Evolutionary conservation across 2,329 filamentous ascomycete species (phyloP).

Genomic region (Xylariaceae sp.): DNA sequence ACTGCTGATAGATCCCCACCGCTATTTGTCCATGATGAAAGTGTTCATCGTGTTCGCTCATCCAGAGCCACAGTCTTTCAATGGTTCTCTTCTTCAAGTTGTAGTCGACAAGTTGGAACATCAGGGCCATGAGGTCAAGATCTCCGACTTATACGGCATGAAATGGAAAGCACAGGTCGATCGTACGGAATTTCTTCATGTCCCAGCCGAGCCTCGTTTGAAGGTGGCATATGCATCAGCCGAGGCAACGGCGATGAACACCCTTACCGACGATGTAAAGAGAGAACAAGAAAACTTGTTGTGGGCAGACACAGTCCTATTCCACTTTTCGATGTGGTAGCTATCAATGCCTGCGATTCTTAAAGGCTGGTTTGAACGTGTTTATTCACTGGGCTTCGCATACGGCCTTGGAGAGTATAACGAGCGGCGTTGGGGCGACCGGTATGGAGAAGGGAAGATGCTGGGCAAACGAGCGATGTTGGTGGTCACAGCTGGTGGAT

Average conservation of each 20-base stretch:
- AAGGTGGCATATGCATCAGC: slow-evolving; percentile 4
- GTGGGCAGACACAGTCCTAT: slow-evolving; percentile 4
- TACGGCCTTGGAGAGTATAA: slow-evolving; percentile 4
- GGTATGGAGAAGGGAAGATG: slow-evolving; percentile 5
- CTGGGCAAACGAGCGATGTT: slow-evolving; percentile 5
- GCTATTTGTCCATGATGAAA: slow-evolving; percentile 2
- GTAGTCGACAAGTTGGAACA: background rate
- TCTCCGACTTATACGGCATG: slow-evolving; percentile 8
- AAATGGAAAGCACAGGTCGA: slow-evolving; percentile 6
- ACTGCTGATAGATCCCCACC: no score
- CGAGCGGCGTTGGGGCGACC: background rate
- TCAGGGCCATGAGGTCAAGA: slow-evolving; percentile 3
- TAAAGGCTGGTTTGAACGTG: slow-evolving; percentile 6
- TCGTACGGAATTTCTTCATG: slow-evolving; percentile 3
- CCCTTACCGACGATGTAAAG: slow-evolving; percentile 6
- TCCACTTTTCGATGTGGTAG: slow-evolving; percentile 6
- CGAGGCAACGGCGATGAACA: background rate
- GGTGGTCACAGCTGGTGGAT: background rate
- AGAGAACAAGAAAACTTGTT: slow-evolving; percentile 6
- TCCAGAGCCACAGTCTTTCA: slow-evolving; percentile 7
- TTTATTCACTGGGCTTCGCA: slow-evolving; percentile 3
- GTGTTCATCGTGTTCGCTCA: slow-evolving; percentile 8
- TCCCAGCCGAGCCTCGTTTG: slow-evolving; percentile 1
- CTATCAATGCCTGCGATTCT: slow-evolving; percentile 4
- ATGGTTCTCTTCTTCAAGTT: slow-evolving; percentile 1